Percentiles rank a stretch among this genome's conserved stretches.
These are phyloP conservation scores for Xylaria digitata DNA, from an alignment of 2,329 filamentous ascomycete species.

Conservation along the genomic window DNA sequence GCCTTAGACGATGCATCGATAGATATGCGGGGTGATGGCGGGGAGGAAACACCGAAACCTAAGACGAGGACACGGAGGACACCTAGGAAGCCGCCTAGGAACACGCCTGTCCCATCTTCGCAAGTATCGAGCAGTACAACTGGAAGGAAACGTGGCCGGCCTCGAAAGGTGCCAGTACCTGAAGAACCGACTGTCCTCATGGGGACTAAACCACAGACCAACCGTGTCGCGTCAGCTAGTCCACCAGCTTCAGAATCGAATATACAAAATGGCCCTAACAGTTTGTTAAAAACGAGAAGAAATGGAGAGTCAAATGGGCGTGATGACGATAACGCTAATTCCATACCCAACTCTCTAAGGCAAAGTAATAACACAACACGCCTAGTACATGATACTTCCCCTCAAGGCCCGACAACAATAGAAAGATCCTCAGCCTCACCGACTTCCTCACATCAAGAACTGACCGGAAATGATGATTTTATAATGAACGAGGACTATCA, in stretches of 20 bases:
- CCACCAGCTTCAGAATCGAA: conserved; percentile 18
- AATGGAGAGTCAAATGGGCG: conserved; percentile 24
- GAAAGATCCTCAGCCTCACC: conserved; percentile 33
- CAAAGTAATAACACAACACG: conserved; percentile 34
- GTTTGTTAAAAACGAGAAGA: conserved; percentile 14
- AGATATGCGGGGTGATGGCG: conserved; percentile 40
- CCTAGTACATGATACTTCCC: conserved; percentile 21
- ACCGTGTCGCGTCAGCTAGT: conserved; percentile 20
- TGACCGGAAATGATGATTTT: conserved; percentile 36
- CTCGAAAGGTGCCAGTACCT: conserved; percentile 46
- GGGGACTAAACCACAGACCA: conserved; percentile 32
- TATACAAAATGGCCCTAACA: conserved; percentile 14
- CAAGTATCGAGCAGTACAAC: conserved; percentile 43
- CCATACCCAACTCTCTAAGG: conserved; percentile 27
- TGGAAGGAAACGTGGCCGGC: conserved; percentile 49
- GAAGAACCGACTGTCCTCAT: conserved; percentile 42
- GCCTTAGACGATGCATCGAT: conserved; percentile 42
- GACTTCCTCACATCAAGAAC: conserved; percentile 36
- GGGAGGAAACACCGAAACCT: conserved; percentile 49
- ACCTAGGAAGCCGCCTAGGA: conserved; percentile 41
- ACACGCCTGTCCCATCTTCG: conserved; percentile 44
- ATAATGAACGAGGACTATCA: conserved; percentile 43
- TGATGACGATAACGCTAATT: conserved; percentile 12
- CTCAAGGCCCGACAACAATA: conserved; percentile 17
- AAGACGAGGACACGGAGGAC: conserved; percentile 51